These are phyloP conservation scores for Rhodofomes roseus DNA, from an alignment of 1,284 basidiomycete species.

Conservation along the genomic window DNA sequence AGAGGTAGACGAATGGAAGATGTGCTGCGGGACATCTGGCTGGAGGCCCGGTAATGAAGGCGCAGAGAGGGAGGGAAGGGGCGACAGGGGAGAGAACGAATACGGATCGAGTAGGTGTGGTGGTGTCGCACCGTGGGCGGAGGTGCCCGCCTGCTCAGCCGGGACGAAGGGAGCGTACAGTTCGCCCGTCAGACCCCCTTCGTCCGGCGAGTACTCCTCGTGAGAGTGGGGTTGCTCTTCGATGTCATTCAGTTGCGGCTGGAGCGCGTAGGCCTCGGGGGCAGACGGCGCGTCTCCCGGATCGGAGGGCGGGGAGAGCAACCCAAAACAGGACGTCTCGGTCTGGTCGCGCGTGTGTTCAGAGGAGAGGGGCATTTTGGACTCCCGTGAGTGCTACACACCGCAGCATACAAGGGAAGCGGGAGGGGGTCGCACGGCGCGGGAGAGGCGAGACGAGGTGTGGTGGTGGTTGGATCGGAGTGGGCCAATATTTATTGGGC, in stretches of 20 bases:
- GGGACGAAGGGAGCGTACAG: slow-evolving; percentile 17
- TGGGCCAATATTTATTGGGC: background rate
- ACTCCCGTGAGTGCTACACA: slow-evolving; percentile 5
- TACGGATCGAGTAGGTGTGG: slow-evolving; percentile 9
- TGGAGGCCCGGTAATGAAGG: slow-evolving; percentile 18
- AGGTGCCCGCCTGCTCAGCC: slow-evolving; percentile 10
- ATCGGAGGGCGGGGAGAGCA: slow-evolving; percentile 34
- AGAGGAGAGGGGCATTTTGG: slow-evolving; percentile 12
- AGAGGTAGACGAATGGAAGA: slow-evolving; percentile 18
- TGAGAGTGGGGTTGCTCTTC: slow-evolving; percentile 24
- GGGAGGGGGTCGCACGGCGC: slow-evolving; percentile 6
- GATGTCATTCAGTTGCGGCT: slow-evolving; percentile 35
- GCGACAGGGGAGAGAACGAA: slow-evolving; percentile 10
- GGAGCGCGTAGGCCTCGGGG: slow-evolving; percentile 36
- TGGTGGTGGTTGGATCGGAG: background rate
- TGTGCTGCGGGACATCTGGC: slow-evolving; percentile 11
- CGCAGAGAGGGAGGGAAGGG: slow-evolving; percentile 17
- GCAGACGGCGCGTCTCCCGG: slow-evolving; percentile 36
- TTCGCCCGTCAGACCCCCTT: slow-evolving; percentile 16
- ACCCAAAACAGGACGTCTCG: slow-evolving; percentile 25
- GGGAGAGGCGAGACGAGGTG: background rate
- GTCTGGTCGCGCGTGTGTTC: slow-evolving; percentile 10
- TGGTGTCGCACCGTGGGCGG: slow-evolving; percentile 12
- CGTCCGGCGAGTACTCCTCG: slow-evolving; percentile 22
- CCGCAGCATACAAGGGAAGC: slow-evolving; percentile 6